These are phyloP conservation scores for Fusarium bulbicola DNA, from an alignment of 2,329 filamentous ascomycete genomes.

Conservation along the genomic window DNA sequence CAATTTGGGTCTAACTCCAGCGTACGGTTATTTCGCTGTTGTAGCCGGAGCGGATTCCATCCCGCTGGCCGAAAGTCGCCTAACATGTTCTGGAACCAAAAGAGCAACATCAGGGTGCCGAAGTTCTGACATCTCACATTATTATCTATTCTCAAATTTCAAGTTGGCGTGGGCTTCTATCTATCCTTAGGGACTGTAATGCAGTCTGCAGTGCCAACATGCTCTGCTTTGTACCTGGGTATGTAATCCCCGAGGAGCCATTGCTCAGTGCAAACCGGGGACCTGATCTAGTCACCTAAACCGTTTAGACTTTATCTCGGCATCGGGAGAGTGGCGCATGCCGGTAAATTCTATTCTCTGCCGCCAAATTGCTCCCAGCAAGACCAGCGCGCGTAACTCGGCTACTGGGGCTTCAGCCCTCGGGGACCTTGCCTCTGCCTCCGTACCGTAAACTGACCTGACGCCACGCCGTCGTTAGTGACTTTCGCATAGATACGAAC, in stretches of 20 bases:
- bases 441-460: background rate
- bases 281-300: background rate
- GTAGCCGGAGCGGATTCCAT: background rate
- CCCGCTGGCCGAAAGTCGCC: background rate
- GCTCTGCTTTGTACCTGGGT: background rate
- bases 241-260: fast-evolving
- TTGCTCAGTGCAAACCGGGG: background rate
- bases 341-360: background rate
- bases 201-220: background rate
- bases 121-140: fast-evolving
- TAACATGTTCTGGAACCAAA: background rate
- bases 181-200: background rate
- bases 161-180: background rate
- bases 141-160: fast-evolving
- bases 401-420: background rate
- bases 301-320: background rate
- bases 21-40: background rate
- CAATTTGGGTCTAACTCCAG: background rate
- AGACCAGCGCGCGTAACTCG: background rate
- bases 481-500: background rate
- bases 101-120: background rate
- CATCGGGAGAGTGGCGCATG: background rate
- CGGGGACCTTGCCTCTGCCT: background rate
- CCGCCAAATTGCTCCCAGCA: background rate
- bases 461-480: background rate